Base-by-base conservation (phyloP, 257 asterid species). In the Ilex aquifolium region DNA sequence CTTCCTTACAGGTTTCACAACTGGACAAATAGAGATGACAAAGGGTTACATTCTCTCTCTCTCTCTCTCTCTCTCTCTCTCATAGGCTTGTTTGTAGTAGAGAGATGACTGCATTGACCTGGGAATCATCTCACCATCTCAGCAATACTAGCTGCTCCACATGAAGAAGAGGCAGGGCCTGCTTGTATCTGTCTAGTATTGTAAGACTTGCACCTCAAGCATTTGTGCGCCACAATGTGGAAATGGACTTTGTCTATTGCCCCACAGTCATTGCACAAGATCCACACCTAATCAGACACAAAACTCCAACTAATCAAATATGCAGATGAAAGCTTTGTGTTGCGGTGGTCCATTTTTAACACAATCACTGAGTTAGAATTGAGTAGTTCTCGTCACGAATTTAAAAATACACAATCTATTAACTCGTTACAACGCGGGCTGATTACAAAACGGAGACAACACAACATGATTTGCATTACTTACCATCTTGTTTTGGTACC, bases 221-320 rank as follows among this genome's bases (percentile, higher is more conserved):
- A 86, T 65, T 83, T 86, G 66, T 69, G 82, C 13, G 75, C 95
- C 67, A 83, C 69, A 5, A 86, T 12, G 50, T 86, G 88, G 55
- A 75, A 83, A 65, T 74, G 74, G 32, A 86, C 90, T 75, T 81
- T 85, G 0, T 83, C 75, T 16, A 73, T 83, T 48, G 72, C 82
- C 11, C 84, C 81, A 50, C 95, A 86, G 68, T 86, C 95, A 30
- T 86, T 86, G 70, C 91, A 86, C 0, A 86, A 82, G 39, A 86
- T 86, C 95, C 95, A 86, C 0, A 86, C 90, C 93, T 85, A 61
- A 36, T 36, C 8, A 36, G 0, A 36, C 42, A 36, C 42, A 36
- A 32, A 48, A 13, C n/a, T 10, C 14, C 42, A 36, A 36, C 5
- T 8, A 36, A 36, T 36, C 8, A 36, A 36, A 8, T 36, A 36